Evolutionary conservation across 768 basidiomycete species (phyloP).

Genomic region (Agaricus sinodeliciosus): DNA sequence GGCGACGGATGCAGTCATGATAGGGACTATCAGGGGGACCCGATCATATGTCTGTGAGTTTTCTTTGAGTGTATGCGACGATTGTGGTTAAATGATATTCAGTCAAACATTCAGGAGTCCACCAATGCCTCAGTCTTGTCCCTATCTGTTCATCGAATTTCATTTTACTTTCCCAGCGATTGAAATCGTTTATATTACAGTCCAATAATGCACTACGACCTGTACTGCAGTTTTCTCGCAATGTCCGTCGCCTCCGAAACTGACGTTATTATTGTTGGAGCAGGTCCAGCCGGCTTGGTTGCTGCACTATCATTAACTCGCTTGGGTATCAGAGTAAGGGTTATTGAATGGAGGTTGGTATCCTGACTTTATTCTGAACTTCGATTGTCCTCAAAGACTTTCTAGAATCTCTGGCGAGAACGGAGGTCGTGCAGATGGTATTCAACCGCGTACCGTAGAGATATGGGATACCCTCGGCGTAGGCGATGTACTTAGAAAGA

Average conservation of each 20-base stretch:
- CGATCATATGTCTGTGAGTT: no score
- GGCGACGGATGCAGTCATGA: no score
- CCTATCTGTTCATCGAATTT: no score
- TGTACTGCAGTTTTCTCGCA: neutral
- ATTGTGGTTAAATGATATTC: no score
- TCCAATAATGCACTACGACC: no score
- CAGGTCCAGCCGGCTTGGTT: neutral
- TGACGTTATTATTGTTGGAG: neutral
- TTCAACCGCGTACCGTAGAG: slow-evolving; percentile 17
- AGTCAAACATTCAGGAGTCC: no score
- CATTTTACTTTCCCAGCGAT: no score
- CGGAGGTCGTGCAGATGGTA: slow-evolving; percentile 15
- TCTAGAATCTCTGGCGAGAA: neutral
- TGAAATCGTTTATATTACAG: no score
- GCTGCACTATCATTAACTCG: neutral
- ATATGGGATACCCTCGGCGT: slow-evolving; percentile 16
- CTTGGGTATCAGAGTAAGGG: neutral
- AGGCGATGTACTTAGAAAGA: neutral
- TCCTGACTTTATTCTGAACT: neutral
- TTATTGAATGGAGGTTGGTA: neutral
- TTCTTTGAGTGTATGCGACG: no score
- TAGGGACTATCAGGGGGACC: no score
- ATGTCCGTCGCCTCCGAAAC: neutral
- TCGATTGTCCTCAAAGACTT: neutral
- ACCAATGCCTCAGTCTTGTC: no score